A percentile compares a stretch with the other conserved stretches of the same genome.
These are phyloP conservation scores for Trichosporon sp. DNA, from an alignment of 1,284 basidiomycete genomes.

Conservation along the genomic window DNA sequence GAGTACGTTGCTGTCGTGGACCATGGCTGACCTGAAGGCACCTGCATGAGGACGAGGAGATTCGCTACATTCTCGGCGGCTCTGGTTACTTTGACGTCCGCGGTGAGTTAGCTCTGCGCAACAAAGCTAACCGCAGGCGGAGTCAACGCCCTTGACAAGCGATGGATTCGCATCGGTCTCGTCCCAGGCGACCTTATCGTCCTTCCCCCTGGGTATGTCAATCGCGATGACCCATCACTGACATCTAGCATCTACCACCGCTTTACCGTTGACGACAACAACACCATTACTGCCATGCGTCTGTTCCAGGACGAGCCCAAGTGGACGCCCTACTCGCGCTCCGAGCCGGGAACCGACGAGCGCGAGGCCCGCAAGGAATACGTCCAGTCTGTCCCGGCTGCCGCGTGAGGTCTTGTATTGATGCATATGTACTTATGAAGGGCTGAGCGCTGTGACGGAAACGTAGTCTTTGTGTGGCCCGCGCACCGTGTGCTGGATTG, in stretches of 20 bases:
- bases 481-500: neutral
- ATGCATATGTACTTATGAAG: conserved; percentile 8
- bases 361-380: conserved; percentile 69
- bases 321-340: conserved; percentile 75
- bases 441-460: neutral
- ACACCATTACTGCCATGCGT: conserved; percentile 71
- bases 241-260: conserved; percentile 70
- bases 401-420: neutral
- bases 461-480: conserved; percentile 11
- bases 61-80: conserved; percentile 77
- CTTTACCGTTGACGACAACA: conserved; percentile 73
- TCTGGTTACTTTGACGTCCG: conserved; percentile 83
- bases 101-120: conserved; percentile 58
- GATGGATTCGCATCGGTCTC: conserved; percentile 73
- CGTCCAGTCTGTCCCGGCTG: conserved; percentile 51
- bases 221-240: neutral
- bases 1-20: conserved; percentile 62
- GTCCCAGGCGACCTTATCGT: conserved; percentile 72
- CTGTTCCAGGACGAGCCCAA: conserved; percentile 87
- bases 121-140: conserved; percentile 26
- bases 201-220: conserved; percentile 66
- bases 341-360: conserved; percentile 63
- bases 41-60: conserved; percentile 89
- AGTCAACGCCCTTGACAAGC: conserved; percentile 57
- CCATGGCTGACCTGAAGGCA: conserved; percentile 61